phyloP scores from a whole-genome alignment of 1,139 yeast species.

The Nakaseomyces kungkrabaensis region DNA sequence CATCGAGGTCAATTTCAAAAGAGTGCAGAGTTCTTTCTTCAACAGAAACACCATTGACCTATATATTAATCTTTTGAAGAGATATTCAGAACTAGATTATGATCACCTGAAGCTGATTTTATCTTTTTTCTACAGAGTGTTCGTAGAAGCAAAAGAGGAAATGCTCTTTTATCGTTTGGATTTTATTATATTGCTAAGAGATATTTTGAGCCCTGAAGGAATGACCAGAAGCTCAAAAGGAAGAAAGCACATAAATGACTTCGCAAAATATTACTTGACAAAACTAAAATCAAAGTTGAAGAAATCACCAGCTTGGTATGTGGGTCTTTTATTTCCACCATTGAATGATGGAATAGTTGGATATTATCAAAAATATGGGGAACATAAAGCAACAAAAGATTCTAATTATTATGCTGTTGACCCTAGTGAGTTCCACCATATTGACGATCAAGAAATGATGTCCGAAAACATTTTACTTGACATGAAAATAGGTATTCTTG shows the following conservation, averaged over 20 bases:
- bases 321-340: slow-evolving; percentile 63
- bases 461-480: slow-evolving; percentile 18
- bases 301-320: slow-evolving; percentile 46
- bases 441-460: slow-evolving; percentile 19
- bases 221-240: slow-evolving; percentile 30
- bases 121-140: slow-evolving; percentile 61
- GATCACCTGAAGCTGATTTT: slow-evolving; percentile 56
- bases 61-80: slow-evolving; percentile 33
- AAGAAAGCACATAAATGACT: slow-evolving; percentile 53
- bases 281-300: slow-evolving; percentile 43
- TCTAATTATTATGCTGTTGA: slow-evolving; percentile 12
- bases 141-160: slow-evolving; percentile 54
- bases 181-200: slow-evolving; percentile 48
- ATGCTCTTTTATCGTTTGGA: slow-evolving; percentile 64
- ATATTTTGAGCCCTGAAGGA: slow-evolving; percentile 35
- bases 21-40: slow-evolving; percentile 35
- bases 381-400: slow-evolving; percentile 9
- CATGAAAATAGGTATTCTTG: slow-evolving; percentile 24
- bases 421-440: slow-evolving; percentile 19
- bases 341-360: slow-evolving; percentile 38
- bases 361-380: slow-evolving; percentile 44
- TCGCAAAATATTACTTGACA: slow-evolving; percentile 58
- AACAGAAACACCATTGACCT: slow-evolving; percentile 32
- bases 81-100: slow-evolving; percentile 54
- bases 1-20: slow-evolving; percentile 38